phyloP scores from a whole-genome alignment of 768 basidiomycete species.

The Psilocybe subaeruginosa region DNA sequence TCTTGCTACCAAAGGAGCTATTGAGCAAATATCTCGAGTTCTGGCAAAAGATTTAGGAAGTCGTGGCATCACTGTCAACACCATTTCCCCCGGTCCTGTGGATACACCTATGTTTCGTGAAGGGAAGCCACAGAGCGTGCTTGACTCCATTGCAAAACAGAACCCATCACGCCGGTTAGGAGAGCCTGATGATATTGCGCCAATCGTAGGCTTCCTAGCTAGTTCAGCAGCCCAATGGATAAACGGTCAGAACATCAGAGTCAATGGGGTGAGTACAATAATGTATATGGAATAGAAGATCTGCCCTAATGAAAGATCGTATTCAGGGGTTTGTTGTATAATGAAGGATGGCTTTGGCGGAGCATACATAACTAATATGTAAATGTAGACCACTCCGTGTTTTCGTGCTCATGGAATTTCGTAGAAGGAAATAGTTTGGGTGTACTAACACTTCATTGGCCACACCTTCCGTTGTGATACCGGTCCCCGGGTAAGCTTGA shows the following conservation, averaged over 20 bases:
- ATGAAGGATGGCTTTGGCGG: not conserved
- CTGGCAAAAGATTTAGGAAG: constrained; percentile 62
- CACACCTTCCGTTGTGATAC: not conserved
- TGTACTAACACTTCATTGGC: not conserved
- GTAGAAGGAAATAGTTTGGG: not conserved
- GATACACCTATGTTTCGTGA: constrained; percentile 59
- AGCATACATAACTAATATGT: not conserved
- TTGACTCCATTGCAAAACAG: constrained; percentile 46
- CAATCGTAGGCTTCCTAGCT: constrained; percentile 54
- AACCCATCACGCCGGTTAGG: constrained; percentile 52
- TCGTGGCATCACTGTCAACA: constrained; percentile 59
- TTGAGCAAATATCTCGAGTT: constrained; percentile 60
- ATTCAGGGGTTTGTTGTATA: constrained; percentile 27
- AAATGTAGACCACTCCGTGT: not conserved
- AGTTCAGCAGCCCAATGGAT: constrained; percentile 58
- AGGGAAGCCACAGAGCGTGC: constrained; percentile 51
- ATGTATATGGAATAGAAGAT: not conserved
- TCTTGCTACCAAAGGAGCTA: constrained; percentile 58
- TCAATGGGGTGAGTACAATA: constrained; percentile 52
- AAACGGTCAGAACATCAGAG: constrained; percentile 58
- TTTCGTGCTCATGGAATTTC: not conserved
- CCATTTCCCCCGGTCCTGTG: constrained; percentile 56
- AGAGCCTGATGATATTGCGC: constrained; percentile 54
- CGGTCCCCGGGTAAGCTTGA: not conserved
- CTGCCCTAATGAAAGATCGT: not conserved